A percentile compares a stretch with the other conserved stretches of the same genome.
Evolutionary conservation across 768 basidiomycete species (phyloP).

Genomic region (Amanita pseudoporphyria): DNA sequence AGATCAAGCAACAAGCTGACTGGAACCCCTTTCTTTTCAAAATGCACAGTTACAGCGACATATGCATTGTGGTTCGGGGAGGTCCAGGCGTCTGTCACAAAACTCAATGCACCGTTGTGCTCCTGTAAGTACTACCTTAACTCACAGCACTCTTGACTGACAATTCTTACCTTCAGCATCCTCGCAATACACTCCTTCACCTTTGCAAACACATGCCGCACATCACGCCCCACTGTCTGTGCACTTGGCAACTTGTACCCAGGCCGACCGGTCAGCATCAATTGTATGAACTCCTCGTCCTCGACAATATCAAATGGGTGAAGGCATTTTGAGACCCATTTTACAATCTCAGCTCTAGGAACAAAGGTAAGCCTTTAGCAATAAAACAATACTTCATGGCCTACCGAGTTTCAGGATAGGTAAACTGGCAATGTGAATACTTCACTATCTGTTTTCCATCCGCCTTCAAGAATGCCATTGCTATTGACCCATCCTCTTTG

Average conservation of each 20-base stretch:
- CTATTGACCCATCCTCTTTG: too few species aligned
- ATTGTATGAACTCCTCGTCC: conserved; percentile 18
- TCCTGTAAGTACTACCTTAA: too few species aligned
- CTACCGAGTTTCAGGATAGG: too few species aligned
- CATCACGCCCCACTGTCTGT: background rate
- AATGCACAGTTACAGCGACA: conserved; percentile 21
- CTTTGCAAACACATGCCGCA: background rate
- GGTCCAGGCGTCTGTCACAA: too few species aligned
- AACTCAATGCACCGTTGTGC: conserved; percentile 21
- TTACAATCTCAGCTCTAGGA: conserved; percentile 21
- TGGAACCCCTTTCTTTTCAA: conserved; percentile 18
- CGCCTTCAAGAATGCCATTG: too few species aligned
- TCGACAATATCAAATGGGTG: conserved; percentile 23
- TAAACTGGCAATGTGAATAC: too few species aligned
- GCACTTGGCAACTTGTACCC: conserved; percentile 12
- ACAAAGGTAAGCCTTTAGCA: too few species aligned
- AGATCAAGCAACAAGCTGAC: conserved; percentile 24
- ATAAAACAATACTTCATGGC: too few species aligned
- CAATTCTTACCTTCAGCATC: too few species aligned
- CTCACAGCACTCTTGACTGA: too few species aligned
- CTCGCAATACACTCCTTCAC: conserved; percentile 13
- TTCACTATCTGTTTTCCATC: too few species aligned
- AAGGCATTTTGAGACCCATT: conserved; percentile 23
- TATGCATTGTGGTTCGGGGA: conserved; percentile 23
- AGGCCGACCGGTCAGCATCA: conserved; percentile 26